Percentiles rank a stretch among this genome's conserved stretches.
Conservation (phyloP, 1,284 basidiomycete species). For the Leccinum pachyderme region DNA sequence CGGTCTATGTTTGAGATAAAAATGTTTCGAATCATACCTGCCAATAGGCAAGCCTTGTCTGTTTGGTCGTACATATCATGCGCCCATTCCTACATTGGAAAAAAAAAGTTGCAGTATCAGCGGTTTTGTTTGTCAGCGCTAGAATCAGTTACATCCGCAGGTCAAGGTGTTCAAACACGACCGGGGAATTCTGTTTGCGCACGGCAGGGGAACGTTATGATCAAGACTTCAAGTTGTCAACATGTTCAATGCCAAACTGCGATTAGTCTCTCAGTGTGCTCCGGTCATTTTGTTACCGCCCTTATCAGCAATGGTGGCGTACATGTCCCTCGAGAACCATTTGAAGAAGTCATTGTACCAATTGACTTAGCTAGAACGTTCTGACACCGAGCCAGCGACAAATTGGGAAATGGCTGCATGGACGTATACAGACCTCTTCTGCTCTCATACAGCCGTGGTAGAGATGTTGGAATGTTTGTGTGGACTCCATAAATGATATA, state of each 20-base stretch:
- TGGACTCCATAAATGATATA: background rate
- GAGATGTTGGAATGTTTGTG: no score
- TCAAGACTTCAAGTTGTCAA: background rate
- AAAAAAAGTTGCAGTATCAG: background rate
- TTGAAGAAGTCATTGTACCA: background rate
- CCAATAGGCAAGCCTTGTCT: background rate
- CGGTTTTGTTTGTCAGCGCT: background rate
- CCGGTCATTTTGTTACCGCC: background rate
- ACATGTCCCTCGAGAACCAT: background rate
- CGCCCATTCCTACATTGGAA: background rate
- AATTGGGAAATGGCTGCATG: no score
- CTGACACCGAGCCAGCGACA: no score
- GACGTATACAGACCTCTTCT: background rate
- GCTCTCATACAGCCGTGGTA: background rate
- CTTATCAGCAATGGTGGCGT: background rate
- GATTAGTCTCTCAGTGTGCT: background rate
- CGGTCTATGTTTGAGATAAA: background rate
- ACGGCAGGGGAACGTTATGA: background rate
- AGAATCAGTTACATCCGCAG: background rate
- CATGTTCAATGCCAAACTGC: background rate
- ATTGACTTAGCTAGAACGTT: no score
- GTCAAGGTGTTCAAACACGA: background rate
- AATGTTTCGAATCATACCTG: background rate
- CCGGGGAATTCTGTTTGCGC: background rate
- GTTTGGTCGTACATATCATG: background rate